phyloP scores from a whole-genome alignment of 108 stramenopile species.

The Nitzschia inconspicua region DNA sequence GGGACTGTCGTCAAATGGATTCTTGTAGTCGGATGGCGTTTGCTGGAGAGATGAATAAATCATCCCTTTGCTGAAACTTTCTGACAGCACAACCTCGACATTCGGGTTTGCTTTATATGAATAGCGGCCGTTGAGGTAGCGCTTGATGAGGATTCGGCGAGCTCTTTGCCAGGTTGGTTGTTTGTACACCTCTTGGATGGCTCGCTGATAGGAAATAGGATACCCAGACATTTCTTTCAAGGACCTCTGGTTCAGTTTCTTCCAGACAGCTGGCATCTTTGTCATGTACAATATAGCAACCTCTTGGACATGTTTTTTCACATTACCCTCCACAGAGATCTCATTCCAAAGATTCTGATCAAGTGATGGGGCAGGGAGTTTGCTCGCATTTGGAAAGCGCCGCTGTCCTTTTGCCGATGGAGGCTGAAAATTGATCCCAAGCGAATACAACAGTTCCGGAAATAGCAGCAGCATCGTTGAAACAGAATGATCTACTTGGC shows the following conservation, averaged over 20 bases:
- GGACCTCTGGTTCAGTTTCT: constrained; percentile 2
- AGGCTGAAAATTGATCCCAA: constrained; percentile 12
- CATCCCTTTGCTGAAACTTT: too few species aligned
- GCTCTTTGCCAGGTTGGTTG: not conserved
- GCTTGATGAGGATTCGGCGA: not conserved
- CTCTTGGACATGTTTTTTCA: constrained; percentile 14
- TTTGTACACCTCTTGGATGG: not conserved
- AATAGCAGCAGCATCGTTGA: constrained; percentile 34
- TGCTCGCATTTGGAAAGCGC: constrained; percentile 16
- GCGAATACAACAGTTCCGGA: constrained; percentile 32
- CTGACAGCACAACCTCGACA: too few species aligned
- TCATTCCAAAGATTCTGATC: constrained; percentile 12
- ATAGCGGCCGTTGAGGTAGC: not conserved
- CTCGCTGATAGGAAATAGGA: not conserved
- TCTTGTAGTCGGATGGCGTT: too few species aligned
- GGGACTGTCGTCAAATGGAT: too few species aligned
- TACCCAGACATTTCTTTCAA: not conserved
- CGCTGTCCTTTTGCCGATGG: constrained; percentile 21
- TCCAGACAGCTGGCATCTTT: constrained; percentile 17
- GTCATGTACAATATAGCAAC: constrained; percentile 27
- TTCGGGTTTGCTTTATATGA: too few species aligned
- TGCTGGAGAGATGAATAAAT: too few species aligned
- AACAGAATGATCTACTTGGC: constrained; percentile 14
- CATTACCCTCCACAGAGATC: constrained; percentile 23
- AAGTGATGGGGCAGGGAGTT: constrained; percentile 1